Percentiles rank a stretch among this genome's conserved stretches.
phyloP scores from a whole-genome alignment of 345 rosid genomes.

The Sisymbrium altissimum region DNA sequence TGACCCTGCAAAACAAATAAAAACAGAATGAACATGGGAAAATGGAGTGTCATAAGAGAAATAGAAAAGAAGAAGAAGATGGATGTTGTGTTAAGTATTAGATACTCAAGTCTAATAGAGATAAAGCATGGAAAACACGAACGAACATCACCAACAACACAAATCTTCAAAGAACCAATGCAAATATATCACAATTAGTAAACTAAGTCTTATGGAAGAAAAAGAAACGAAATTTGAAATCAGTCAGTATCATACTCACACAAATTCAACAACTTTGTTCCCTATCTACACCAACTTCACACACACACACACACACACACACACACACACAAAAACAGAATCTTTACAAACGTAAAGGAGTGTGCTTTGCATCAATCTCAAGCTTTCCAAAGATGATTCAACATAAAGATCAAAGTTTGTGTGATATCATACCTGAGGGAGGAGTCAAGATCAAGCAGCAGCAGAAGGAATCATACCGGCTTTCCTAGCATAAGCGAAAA shows the following conservation, averaged over 20 bases:
- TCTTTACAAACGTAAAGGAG: neutral
- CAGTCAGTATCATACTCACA: neutral
- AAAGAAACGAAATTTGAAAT: too few species aligned
- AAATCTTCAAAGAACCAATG: neutral
- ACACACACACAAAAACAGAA: neutral
- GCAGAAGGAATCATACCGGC: conserved; percentile 77
- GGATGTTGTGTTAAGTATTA: neutral
- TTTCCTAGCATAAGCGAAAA: conserved; percentile 79
- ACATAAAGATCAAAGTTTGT: too few species aligned
- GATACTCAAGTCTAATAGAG: neutral
- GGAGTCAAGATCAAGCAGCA: neutral
- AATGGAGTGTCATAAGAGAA: neutral
- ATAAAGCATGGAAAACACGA: neutral
- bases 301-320: neutral
- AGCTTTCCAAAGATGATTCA: too few species aligned
- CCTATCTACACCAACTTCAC: neutral
- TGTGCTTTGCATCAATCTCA: neutral
- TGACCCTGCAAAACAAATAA: neutral
- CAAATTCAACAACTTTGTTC: neutral
- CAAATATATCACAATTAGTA: too few species aligned
- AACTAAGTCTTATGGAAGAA: too few species aligned
- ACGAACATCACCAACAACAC: neutral
- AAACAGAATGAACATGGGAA: neutral
- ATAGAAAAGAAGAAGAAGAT: neutral
- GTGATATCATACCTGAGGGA: neutral